phyloP scores from a whole-genome alignment of 805 yeast genomes.

The Candida nitratophila region DNA sequence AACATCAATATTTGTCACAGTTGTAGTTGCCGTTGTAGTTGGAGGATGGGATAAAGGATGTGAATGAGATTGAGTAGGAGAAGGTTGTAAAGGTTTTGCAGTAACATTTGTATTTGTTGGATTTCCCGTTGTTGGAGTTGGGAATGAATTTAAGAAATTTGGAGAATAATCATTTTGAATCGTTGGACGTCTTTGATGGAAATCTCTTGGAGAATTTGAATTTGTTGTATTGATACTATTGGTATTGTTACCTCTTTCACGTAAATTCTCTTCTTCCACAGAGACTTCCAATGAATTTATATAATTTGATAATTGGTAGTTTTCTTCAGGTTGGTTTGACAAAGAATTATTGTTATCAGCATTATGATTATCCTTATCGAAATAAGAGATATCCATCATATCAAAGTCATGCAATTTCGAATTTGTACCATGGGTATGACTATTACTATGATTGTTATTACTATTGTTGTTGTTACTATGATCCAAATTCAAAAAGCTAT shows the following conservation, averaged over 20 bases:
- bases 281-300: slow-evolving; percentile 27
- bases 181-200: neutral
- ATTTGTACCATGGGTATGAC: neutral
- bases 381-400: slow-evolving; percentile 20
- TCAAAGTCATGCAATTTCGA: slow-evolving; percentile 9
- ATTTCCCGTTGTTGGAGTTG: slow-evolving; percentile 1
- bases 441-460: slow-evolving; percentile 5
- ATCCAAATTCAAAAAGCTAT: slow-evolving; percentile 25
- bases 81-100: neutral
- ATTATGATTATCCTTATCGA: slow-evolving; percentile 9
- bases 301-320: slow-evolving; percentile 20
- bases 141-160: slow-evolving; percentile 3
- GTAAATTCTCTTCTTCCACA: slow-evolving; percentile 18
- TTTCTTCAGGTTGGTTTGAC: neutral
- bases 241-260: slow-evolving; percentile 1
- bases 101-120: neutral
- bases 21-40: slow-evolving; percentile 2
- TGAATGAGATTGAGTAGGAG: neutral
- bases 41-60: slow-evolving; percentile 1
- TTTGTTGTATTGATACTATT: neutral
- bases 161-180: slow-evolving; percentile 8
- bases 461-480: slow-evolving; percentile 11
- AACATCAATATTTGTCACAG: neutral
- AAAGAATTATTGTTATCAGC: neutral
- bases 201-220: neutral